Conservation (phyloP, 768 basidiomycete species). For the Boletellus emodensis region DNA sequence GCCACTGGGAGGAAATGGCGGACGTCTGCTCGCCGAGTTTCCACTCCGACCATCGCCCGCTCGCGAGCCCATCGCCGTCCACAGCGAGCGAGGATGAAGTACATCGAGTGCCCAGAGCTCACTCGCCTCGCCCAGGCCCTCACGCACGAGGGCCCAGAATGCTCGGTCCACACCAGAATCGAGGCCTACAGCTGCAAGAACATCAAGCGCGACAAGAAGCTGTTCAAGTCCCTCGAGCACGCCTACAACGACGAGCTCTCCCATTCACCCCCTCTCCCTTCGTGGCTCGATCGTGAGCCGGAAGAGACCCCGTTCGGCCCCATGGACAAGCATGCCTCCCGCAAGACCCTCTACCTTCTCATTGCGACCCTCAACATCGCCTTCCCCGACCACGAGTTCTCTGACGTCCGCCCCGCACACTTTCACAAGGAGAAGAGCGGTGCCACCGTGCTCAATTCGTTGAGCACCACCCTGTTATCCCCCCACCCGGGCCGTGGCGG, state of each 20-base stretch:
- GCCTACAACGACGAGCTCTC: constrained; percentile 76
- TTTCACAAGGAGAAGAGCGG: constrained; percentile 79
- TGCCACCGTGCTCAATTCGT: constrained; percentile 75
- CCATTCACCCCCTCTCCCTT: constrained; percentile 79
- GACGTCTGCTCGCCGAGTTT: background rate
- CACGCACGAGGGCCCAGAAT: constrained; percentile 82
- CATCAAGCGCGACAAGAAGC: constrained; percentile 93
- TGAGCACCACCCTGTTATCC: constrained; percentile 78
- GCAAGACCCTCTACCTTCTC: constrained; percentile 93
- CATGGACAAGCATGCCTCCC: constrained; percentile 75
- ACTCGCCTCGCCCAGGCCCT: constrained; percentile 74
- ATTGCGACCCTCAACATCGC: constrained; percentile 96
- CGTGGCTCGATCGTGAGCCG: constrained; percentile 66
- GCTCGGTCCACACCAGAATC: constrained; percentile 85
- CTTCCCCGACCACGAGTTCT: constrained; percentile 97
- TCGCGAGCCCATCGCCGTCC: background rate
- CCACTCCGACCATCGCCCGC: constrained; percentile 1
- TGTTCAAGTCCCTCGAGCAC: constrained; percentile 88
- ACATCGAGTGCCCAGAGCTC: constrained; percentile 79
- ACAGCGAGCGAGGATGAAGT: constrained; percentile 60
- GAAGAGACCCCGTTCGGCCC: constrained; percentile 89
- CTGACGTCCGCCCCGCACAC: constrained; percentile 83
- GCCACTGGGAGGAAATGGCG: too few species aligned
- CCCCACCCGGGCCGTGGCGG: constrained; percentile 55
- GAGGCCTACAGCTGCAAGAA: constrained; percentile 99